Conservation (phyloP, 148 eudicot species). For the Mesembryanthemum crystallinum region DNA sequence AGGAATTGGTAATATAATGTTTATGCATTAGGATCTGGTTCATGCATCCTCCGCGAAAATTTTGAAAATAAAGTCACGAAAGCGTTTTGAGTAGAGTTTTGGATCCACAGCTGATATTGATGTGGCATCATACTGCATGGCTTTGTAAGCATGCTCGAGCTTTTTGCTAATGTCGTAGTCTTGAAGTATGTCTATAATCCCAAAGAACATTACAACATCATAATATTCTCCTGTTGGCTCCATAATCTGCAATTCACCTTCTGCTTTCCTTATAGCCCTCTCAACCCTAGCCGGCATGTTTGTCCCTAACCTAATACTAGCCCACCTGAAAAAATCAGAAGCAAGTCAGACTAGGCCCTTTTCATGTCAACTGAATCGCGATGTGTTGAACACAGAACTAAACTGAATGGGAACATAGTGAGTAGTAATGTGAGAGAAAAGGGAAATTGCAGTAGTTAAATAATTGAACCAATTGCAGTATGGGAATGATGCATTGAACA, state of each 20-base stretch:
- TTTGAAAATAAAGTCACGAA: slow-evolving; percentile 73
- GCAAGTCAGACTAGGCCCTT: background rate
- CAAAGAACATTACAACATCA: slow-evolving; percentile 86
- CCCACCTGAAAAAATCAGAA: slow-evolving; percentile 44
- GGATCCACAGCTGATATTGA: slow-evolving; percentile 91
- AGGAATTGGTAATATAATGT: background rate
- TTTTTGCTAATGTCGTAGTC: slow-evolving; percentile 94
- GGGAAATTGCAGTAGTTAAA: too few relatives aligned
- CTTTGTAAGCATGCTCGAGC: slow-evolving; percentile 90
- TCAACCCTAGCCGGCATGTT: slow-evolving; percentile 91
- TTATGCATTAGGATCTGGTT: background rate
- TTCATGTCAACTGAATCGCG: too few relatives aligned
- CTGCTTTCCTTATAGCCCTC: slow-evolving; percentile 50
- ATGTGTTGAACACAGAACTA: too few relatives aligned
- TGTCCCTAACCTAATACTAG: slow-evolving; percentile 67
- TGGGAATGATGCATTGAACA: background rate
- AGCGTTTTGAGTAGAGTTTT: slow-evolving; percentile 68
- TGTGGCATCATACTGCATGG: slow-evolving; percentile 81
- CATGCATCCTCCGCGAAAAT: slow-evolving; percentile 54
- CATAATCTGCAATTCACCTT: slow-evolving; percentile 48
- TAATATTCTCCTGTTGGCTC: slow-evolving; percentile 84
- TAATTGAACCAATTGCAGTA: too few relatives aligned
- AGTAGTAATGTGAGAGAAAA: too few relatives aligned
- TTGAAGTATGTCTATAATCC: slow-evolving; percentile 92
- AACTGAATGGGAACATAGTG: too few relatives aligned